These are phyloP conservation scores for Quercus engelmannii DNA, from an alignment of 306 rosid genomes.

Conservation along the genomic window DNA sequence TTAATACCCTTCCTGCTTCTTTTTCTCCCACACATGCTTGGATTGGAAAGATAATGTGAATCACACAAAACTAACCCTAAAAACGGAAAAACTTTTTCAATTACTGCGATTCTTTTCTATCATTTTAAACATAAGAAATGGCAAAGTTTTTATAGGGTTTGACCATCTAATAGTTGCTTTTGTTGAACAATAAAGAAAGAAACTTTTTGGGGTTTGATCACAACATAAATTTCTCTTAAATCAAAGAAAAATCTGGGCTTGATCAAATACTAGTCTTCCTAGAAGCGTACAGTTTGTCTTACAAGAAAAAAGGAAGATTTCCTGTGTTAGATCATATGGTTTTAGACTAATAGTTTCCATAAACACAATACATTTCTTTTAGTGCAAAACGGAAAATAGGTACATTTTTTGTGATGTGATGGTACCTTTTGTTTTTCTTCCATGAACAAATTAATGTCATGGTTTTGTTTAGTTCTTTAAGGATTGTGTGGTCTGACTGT, in stretches of 20 bases:
- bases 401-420: not conserved
- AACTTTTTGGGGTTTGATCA: not conserved
- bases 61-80: conserved; percentile 15
- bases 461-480: too few species aligned
- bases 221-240: not conserved
- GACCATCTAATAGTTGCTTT: not conserved
- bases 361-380: not conserved
- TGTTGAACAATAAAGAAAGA: not conserved
- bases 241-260: not conserved
- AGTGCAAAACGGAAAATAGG: not conserved
- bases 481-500: not conserved
- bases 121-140: not conserved
- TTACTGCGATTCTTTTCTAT: conserved; percentile 12
- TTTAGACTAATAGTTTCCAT: not conserved
- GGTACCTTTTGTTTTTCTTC: not conserved
- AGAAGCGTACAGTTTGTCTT: too few species aligned
- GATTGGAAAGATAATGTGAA: not conserved
- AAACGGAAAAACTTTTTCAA: not conserved
- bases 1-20: not conserved
- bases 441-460: not conserved
- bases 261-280: not conserved
- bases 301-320: not conserved
- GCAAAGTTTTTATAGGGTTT: conserved; percentile 12
- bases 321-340: not conserved
- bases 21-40: not conserved